Base-by-base conservation (phyloP, 129 eudicot genomes). In the Centella asiatica region DNA sequence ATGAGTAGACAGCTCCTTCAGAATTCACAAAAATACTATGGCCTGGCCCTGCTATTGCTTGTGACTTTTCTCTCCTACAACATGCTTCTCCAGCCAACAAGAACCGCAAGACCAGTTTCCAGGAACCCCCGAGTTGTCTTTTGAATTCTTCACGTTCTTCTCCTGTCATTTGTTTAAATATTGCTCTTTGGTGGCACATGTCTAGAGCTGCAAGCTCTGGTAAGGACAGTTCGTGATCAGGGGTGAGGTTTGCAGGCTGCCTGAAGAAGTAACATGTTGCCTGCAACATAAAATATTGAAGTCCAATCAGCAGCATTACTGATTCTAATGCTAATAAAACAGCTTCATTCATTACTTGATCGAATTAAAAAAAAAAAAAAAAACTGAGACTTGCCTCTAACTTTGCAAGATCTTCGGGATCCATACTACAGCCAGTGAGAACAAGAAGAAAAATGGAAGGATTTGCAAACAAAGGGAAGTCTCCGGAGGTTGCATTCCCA, bases 191-290 rank as follows among this genome's bases (percentile, higher is more conserved):
- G 42, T 81, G 87, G 70, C 94, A 90, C 89, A 86, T 78, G 64
- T 90, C 95, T 56, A 86, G 89, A 57, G 97, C 95, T 5, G 95
- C 95, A 22, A 90, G 89, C 95, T 90, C 97, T 2, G 94, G 63
- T 60, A 90, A 61, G 39, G 94, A 90, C 63, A 90, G 88, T 54
- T 79, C 77, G 40, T 83, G 54, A 80, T 86, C 97, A 64, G 95
- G 97, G 81, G 85, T 76, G 33, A 49, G 42, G 63, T 67, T 62
- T 76, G 88, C 85, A 87, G 99, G 99, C 68, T 87, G 90, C 80
- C 90, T 80, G 73, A 92, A 92, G 84, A 92, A 92, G 46, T 90
- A 84, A 78, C 99, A 87, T 42, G 99, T 92, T 8, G 96, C 96
- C 99, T 92, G 95, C 83, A 76, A 76, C 40, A 64, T 44, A n/a